Evolutionary conservation across 345 rosid genomes (phyloP), one percentile per base, ranked within the genome.

Genomic region (Populus simonii): DNA sequence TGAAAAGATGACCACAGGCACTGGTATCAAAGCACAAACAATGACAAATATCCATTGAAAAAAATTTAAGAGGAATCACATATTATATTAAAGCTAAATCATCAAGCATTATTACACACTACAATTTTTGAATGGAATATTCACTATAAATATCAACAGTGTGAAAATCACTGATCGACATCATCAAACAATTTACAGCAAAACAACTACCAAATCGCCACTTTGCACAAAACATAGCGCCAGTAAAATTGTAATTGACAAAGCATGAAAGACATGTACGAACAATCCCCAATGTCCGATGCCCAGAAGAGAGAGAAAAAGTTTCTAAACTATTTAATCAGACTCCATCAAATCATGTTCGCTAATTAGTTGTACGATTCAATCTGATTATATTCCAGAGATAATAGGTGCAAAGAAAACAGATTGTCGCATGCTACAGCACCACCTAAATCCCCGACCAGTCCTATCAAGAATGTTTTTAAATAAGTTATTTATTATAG

Each of bases 1-100:
- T 74, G 62, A 59, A 82, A 61, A 76, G 61, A 76, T 47, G 9
- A 80, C 57, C 74, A 62, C 70, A 53, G 53, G 67, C 73, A 66
- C 73, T 47, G 65, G 63, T 66, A 77, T 51, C 51, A 63, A 79
- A 43, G 53, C 66, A 76, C 23, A 55, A 74, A 53, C n/a, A 66
- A 53, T 11, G n/a, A 45, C 67, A 23, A 35, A 12, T 15, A 22
- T 36, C 33, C 61, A 71, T 45, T 43, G 47, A 47, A 38, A 63
- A 65, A 25, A 2, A 55, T 9, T 41, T 18, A 10, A 74, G 18
- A 23, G 51, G 57, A 74, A 55, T 65, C 29, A 68, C 66, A 63
- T 12, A 61, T 27, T 22, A 66, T 20, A n/a, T 20, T 18, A 83
- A 74, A 77, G 62, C 74, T 81, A 68, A 71, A 45, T 29, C 38